Evolutionary conservation across 1,284 basidiomycete genomes (phyloP), one percentile per base, ranked within the genome.

Genomic region (Pseudozyma hubeiensis): DNA sequence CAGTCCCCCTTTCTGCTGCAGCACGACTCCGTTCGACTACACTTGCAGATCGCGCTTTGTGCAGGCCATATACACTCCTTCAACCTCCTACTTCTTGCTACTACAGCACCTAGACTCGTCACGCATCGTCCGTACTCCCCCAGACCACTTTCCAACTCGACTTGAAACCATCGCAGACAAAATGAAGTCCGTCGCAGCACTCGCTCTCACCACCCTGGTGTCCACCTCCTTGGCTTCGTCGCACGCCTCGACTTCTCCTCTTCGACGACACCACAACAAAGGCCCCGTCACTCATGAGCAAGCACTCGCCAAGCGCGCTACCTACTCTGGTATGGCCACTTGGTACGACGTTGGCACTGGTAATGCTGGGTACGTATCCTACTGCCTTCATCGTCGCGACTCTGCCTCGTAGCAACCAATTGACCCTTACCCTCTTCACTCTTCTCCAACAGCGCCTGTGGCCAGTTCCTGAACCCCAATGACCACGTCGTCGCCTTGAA

Each of bases 331-430:
- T 29, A 67, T 51, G 45, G 79, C 79, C 39, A 81, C 79, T 33
- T 81, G 73, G 72, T 81, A 81, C 61, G 57, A 81, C 44, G 79
- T 81, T 10, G 75, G 72, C 29, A 81, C 79, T 10, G 78, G 73
- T 45, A 72, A 73, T 14, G 74, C 74, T 35, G 78, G 78, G 75
- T 77, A 66, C 6, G 75, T 66, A 37, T 29, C 37, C 7, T 33
- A 4, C 14, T 19, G 30, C 31, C 24, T 5, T 19, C 4, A 17
- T 14, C 29, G 14, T 35, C 31, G 4, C 39, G n/a, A 16, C n/a
- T n/a, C 6, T 24, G 9, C 39, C 16, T 41, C 33, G 7, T 41
- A 41, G 19, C 54, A 40, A 33, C 19, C 24, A 43, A 30, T 44
- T 56, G 17, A 50, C 40, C 35, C 37, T 10, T 49, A 37, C 35